phyloP scores from a whole-genome alignment of 2,329 filamentous ascomycete species.

The Fusarium burgessii region DNA sequence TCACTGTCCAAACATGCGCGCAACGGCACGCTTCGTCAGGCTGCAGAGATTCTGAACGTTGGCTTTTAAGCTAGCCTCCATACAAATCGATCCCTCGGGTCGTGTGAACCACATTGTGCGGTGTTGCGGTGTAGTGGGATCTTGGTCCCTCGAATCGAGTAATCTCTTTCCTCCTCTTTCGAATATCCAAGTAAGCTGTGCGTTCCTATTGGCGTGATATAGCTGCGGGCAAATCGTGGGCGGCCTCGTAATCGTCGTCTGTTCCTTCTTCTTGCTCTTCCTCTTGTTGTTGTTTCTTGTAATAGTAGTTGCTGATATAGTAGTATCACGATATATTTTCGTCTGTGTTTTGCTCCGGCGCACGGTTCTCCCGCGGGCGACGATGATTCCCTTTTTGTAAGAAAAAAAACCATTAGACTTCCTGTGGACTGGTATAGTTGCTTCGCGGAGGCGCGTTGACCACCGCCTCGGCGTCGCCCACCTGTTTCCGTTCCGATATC shows the following conservation, averaged over 20 bases:
- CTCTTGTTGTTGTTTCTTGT: constrained; percentile 28
- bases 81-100: constrained; percentile 16
- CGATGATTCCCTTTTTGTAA: constrained; percentile 42
- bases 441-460: constrained; percentile 66
- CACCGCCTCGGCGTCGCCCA: constrained; percentile 86
- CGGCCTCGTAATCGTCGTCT: constrained; percentile 13
- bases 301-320: constrained; percentile 21
- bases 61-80: constrained; percentile 20
- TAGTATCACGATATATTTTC: constrained; percentile 35
- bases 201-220: constrained; percentile 38
- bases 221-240: constrained; percentile 30
- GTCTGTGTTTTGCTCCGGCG: constrained; percentile 38
- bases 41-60: constrained; percentile 29
- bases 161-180: constrained; percentile 40
- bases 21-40: constrained; percentile 30
- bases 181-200: constrained; percentile 41
- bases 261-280: constrained; percentile 10
- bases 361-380: constrained; percentile 42
- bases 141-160: constrained; percentile 22
- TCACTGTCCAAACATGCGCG: constrained; percentile 35
- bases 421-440: constrained; percentile 45
- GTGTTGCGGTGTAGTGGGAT: constrained; percentile 7
- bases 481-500: constrained; percentile 87
- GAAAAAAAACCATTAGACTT: constrained; percentile 47
- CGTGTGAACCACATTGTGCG: constrained; percentile 22